These are phyloP conservation scores for Amanita pseudoporphyria DNA, from an alignment of 768 basidiomycete species.

Conservation along the genomic window DNA sequence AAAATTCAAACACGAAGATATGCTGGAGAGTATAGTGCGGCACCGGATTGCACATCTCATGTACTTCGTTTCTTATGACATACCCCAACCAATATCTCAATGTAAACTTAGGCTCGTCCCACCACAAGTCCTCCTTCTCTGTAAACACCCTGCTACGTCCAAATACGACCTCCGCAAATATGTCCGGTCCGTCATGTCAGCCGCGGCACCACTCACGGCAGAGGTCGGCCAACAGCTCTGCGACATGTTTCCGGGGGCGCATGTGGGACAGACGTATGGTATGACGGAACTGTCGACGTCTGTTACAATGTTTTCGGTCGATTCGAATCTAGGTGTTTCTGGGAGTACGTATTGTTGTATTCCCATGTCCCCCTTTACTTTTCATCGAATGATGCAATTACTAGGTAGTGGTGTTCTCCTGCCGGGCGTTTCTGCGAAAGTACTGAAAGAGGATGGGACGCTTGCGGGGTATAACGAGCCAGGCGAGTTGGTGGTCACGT, in stretches of 20 bases:
- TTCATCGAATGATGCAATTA: neutral
- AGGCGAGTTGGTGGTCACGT: constrained; percentile 49
- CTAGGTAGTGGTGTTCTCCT: constrained; percentile 43
- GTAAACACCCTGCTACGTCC: constrained; percentile 48
- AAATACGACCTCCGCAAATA: constrained; percentile 35
- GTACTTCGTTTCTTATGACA: constrained; percentile 17
- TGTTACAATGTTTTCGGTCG: too few relatives aligned
- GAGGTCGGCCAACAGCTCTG: constrained; percentile 42
- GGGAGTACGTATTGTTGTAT: too few relatives aligned
- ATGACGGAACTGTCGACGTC: neutral
- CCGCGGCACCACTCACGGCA: constrained; percentile 49
- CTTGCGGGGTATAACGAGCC: constrained; percentile 44
- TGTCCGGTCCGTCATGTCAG: constrained; percentile 40
- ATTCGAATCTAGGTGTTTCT: too few relatives aligned
- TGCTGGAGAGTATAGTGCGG: constrained; percentile 50
- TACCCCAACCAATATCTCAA: neutral
- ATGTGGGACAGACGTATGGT: constrained; percentile 55
- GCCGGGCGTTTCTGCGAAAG: constrained; percentile 44
- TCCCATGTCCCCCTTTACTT: too few relatives aligned
- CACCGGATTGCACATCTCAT: constrained; percentile 49
- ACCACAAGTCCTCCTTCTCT: constrained; percentile 45
- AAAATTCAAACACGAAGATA: constrained; percentile 52
- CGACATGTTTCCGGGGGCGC: constrained; percentile 38
- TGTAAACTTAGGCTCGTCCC: constrained; percentile 37
- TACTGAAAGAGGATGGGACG: constrained; percentile 50